These are phyloP conservation scores for Hypoxylon trugodes DNA, from an alignment of 495 filamentous ascomycete genomes.

Conservation along the genomic window DNA sequence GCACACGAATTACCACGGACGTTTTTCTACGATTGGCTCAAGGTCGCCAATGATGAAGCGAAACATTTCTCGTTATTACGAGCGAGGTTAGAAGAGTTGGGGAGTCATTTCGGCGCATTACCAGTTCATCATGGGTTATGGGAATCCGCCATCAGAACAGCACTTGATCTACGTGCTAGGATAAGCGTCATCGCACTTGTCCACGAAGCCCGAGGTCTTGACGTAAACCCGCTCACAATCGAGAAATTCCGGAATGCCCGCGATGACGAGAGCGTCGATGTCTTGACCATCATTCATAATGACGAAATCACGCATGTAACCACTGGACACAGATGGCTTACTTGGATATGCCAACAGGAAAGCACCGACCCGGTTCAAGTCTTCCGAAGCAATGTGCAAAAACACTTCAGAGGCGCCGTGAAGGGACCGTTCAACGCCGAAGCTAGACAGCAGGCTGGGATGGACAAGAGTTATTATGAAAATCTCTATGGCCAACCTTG, in stretches of 20 bases:
- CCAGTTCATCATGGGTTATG: slow-evolving; percentile 62
- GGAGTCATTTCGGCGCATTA: slow-evolving; percentile 58
- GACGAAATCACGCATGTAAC: slow-evolving; percentile 66
- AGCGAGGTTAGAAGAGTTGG: slow-evolving; percentile 59
- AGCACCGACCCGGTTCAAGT: slow-evolving; percentile 59
- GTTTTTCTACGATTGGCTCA: slow-evolving; percentile 64
- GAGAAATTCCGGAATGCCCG: slow-evolving; percentile 59
- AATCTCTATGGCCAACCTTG: slow-evolving; percentile 40
- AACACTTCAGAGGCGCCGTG: slow-evolving; percentile 57
- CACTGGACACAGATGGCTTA: slow-evolving; percentile 62
- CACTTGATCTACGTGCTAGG: slow-evolving; percentile 58
- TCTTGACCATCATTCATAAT: slow-evolving; percentile 60
- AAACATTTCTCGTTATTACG: slow-evolving; percentile 64
- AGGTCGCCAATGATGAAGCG: slow-evolving; percentile 62
- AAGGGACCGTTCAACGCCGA: slow-evolving; percentile 62
- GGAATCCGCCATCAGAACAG: slow-evolving; percentile 57
- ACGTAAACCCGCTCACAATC: slow-evolving; percentile 64
- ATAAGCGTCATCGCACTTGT: slow-evolving; percentile 64
- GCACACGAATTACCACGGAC: slow-evolving; percentile 54
- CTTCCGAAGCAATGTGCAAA: slow-evolving; percentile 58
- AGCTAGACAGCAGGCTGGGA: slow-evolving; percentile 57
- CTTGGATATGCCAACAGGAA: slow-evolving; percentile 62
- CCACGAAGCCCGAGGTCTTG: slow-evolving; percentile 61
- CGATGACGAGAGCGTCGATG: slow-evolving; percentile 56
- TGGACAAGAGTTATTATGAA: slow-evolving; percentile 60